These are phyloP conservation scores for Begonia masoniana DNA, from an alignment of 306 rosid genomes.

Conservation along the genomic window DNA sequence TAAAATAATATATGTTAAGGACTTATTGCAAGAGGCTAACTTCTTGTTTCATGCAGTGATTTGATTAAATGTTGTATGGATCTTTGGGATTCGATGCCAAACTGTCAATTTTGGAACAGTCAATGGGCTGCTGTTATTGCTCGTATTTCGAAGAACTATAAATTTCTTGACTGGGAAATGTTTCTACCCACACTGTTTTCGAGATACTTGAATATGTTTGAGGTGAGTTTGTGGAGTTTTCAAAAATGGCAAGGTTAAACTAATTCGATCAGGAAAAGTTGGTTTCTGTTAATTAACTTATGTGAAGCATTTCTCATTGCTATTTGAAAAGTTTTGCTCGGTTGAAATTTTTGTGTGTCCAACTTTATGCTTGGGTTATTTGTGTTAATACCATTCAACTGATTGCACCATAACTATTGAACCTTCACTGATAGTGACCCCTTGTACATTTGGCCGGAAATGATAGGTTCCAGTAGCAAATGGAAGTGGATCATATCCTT, in stretches of 20 bases:
- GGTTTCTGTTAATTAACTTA: background rate
- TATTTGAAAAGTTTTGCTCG: background rate
- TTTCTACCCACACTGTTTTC: slow-evolving; percentile 79
- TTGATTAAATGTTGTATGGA: slow-evolving; percentile 62
- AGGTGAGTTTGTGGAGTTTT: slow-evolving; percentile 45
- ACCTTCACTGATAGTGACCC: no score
- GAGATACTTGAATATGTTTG: slow-evolving; percentile 93
- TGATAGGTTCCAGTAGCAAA: slow-evolving; percentile 93
- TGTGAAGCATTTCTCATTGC: background rate
- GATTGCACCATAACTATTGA: background rate
- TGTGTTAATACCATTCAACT: background rate
- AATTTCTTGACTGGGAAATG: slow-evolving; percentile 65
- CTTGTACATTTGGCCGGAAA: slow-evolving; percentile 1
- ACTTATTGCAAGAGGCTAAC: slow-evolving; percentile 12
- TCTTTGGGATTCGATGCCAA: slow-evolving; percentile 90
- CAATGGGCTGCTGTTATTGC: slow-evolving; percentile 95
- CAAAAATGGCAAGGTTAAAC: slow-evolving; percentile 5
- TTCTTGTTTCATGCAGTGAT: slow-evolving; percentile 38
- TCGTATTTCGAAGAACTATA: slow-evolving; percentile 72
- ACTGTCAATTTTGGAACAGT: slow-evolving; percentile 96
- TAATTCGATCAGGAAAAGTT: slow-evolving; percentile 3
- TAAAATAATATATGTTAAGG: slow-evolving; percentile 12
- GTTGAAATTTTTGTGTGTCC: no score
- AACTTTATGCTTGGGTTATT: no score
- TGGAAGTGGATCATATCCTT: slow-evolving; percentile 94